Evolutionary conservation across 345 rosid species (phyloP), one percentile per base, ranked within the genome.

Genomic region (Gossypium australe): DNA sequence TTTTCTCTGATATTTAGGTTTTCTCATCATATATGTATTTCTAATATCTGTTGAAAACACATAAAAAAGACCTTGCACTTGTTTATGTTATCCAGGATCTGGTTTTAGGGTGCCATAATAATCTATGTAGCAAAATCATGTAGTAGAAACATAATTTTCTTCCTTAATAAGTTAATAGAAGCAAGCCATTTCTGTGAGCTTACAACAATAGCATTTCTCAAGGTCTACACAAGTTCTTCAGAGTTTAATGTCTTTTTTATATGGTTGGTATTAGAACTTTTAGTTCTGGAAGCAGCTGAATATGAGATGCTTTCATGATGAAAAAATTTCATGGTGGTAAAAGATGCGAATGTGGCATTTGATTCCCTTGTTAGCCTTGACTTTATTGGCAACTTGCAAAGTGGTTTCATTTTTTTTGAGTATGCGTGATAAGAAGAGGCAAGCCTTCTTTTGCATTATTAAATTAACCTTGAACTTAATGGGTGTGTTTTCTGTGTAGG

Each of bases 401-500:
- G 71, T 22, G 34, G 11, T 45, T 18, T 67, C 25, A 18, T 18
- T 67, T 45, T n/a, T 2, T 34, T 65, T 2, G 1, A n/a, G 25
- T 1, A 38, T 20, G 29, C n/a, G 2, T 67, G n/a, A 11, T 20
- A 66, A 17, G 70, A 45, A 47, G 71, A 45, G n/a, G 20, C 38
- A 13, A 24, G 38, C 29, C 6, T 64, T 24, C 16, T 9, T 53
- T 38, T 11, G 29, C 24, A 9, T 45, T 12, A 47, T 22, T 29
- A 6, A 45, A 20, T 24, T 22, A 67, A 67, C 38, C 2, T 2
- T 70, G 47, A 48, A 24, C 10, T 16, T 11, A 16, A 18, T 53
- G 3, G 13, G 2, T 60, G 45, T 29, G n/a, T 27, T 22, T 76
- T 62, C 43, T 72, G 34, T 80, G 67, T 88, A 94, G 99, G 74